Percentiles rank a stretch among this genome's conserved stretches.
phyloP scores from a whole-genome alignment of 768 basidiomycete species.

The Pisolithus microcarpus region DNA sequence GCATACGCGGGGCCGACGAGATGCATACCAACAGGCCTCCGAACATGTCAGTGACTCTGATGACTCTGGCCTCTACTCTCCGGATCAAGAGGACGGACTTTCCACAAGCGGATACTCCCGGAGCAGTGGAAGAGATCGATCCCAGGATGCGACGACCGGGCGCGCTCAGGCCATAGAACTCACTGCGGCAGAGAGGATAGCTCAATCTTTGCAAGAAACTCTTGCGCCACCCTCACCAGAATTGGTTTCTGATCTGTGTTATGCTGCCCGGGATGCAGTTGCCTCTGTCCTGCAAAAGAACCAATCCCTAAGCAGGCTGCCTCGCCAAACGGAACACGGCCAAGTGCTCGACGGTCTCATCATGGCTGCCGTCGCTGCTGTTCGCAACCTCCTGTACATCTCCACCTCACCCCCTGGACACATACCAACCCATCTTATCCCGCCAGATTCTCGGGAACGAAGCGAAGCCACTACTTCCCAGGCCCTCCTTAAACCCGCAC shows the following conservation, averaged over 20 bases:
- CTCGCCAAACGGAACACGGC: constrained; percentile 49
- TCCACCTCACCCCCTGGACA: constrained; percentile 54
- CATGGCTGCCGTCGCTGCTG: constrained; percentile 55
- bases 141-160: constrained; percentile 9
- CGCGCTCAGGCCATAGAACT: constrained; percentile 33
- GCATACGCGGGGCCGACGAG: constrained; percentile 18
- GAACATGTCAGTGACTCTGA: constrained; percentile 68
- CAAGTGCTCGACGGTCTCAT: constrained; percentile 57
- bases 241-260: constrained; percentile 53
- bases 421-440: constrained; percentile 49
- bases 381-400: constrained; percentile 70
- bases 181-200: constrained; percentile 62
- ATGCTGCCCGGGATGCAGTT: constrained; percentile 52
- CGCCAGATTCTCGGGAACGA: constrained; percentile 41
- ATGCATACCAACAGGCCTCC: constrained; percentile 24
- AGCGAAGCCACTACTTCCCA: constrained; percentile 40
- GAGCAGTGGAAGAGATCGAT: constrained; percentile 17
- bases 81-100: constrained; percentile 26
- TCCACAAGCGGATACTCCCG: constrained; percentile 27
- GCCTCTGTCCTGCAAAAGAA: constrained; percentile 52
- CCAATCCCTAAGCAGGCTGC: constrained; percentile 39
- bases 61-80: constrained; percentile 52
- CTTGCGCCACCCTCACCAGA: constrained; percentile 53
- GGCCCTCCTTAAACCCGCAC: constrained; percentile 67
- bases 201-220: constrained; percentile 55